Evolutionary conservation across 768 basidiomycete species (phyloP).

Genomic region (Suillus alpinus): DNA sequence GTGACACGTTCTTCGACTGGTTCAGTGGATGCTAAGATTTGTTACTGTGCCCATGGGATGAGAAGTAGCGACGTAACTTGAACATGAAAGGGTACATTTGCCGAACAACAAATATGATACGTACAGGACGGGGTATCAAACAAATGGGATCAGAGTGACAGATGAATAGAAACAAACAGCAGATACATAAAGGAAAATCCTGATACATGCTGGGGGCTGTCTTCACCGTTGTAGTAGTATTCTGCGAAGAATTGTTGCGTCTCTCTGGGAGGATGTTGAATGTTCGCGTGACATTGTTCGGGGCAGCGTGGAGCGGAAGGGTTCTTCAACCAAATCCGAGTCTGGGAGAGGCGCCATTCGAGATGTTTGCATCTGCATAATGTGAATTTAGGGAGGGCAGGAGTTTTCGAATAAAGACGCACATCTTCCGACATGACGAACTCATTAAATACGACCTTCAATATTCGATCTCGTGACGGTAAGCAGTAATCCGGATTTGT

Average conservation of each 20-base stretch:
- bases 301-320: conserved; percentile 31
- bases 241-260: conserved; percentile 48
- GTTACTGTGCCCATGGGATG: background rate
- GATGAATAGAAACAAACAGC: conserved; percentile 21
- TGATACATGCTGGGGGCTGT: conserved; percentile 14
- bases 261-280: conserved; percentile 32
- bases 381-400: conserved; percentile 3
- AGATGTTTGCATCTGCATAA: conserved; percentile 59
- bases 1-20: background rate
- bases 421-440: conserved; percentile 74
- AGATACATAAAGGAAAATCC: conserved; percentile 27
- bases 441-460: conserved; percentile 51
- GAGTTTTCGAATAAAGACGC: conserved; percentile 14
- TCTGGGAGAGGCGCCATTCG: conserved; percentile 55
- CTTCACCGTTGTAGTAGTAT: conserved; percentile 49
- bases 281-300: conserved; percentile 32
- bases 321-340: conserved; percentile 40
- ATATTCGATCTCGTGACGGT: conserved; percentile 51
- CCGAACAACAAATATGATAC: conserved; percentile 15
- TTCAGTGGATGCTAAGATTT: background rate
- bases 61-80: background rate
- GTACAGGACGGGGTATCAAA: conserved; percentile 37
- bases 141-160: conserved; percentile 18
- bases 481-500: conserved; percentile 59
- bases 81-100: conserved; percentile 2